A percentile compares a stretch with the other conserved stretches of the same genome.
phyloP scores from a whole-genome alignment of 768 basidiomycete species.

The Collybia sordida region DNA sequence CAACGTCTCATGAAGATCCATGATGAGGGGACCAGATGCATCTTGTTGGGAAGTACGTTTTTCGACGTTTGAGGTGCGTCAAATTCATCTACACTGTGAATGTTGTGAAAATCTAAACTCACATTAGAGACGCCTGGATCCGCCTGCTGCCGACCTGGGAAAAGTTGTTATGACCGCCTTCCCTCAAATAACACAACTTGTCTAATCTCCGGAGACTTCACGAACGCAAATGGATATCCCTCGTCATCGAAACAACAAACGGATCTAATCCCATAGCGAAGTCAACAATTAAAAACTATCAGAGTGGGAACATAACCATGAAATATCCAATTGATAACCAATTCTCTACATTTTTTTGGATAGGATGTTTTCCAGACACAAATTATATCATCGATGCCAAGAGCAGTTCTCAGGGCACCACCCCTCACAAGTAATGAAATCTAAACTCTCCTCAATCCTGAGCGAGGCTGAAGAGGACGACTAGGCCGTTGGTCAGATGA shows the following conservation, averaged over 20 bases:
- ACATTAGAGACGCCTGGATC: slow-evolving; percentile 77
- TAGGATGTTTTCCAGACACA: too few species aligned
- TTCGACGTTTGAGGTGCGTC: slow-evolving; percentile 85
- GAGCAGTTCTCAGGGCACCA: too few species aligned
- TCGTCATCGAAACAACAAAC: slow-evolving; percentile 61
- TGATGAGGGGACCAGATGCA: slow-evolving; percentile 93
- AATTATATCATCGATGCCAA: too few species aligned
- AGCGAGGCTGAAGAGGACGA: too few species aligned
- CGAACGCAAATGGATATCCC: slow-evolving; percentile 91
- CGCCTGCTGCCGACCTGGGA: slow-evolving; percentile 73
- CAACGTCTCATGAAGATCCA: slow-evolving; percentile 74
- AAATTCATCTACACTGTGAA: not conserved
- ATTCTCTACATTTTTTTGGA: too few species aligned
- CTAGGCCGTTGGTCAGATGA: too few species aligned
- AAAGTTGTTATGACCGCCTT: slow-evolving; percentile 72
- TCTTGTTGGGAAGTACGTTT: slow-evolving; percentile 84
- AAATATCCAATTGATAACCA: too few species aligned
- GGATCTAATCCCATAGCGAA: slow-evolving; percentile 62
- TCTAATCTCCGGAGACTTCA: slow-evolving; percentile 48
- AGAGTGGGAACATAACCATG: slow-evolving; percentile 39
- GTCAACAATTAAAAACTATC: slow-evolving; percentile 58
- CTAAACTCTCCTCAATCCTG: too few species aligned
- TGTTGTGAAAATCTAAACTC: slow-evolving; percentile 42
- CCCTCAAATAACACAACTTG: not conserved
- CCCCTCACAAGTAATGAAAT: too few species aligned